Conservation (phyloP, 1,284 basidiomycete species). For the Exobasidium rhododendri region DNA sequence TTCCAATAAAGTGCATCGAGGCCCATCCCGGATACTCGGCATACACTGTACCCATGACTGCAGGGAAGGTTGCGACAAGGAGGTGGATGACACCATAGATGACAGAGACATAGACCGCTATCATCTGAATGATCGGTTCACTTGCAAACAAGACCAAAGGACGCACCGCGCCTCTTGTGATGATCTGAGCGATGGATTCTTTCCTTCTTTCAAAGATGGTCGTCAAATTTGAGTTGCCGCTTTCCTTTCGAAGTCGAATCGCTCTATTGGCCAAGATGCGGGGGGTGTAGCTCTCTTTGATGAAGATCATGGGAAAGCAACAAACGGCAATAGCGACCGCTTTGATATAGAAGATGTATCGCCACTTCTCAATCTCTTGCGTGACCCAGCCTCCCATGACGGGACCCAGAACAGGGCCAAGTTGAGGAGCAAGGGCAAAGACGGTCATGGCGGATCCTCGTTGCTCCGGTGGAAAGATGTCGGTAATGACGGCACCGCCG, state of each 20-base stretch:
- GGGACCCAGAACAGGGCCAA: conserved; percentile 13
- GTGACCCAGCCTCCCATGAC: conserved; percentile 12
- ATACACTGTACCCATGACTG: conserved; percentile 13
- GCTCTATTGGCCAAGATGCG: conserved; percentile 8
- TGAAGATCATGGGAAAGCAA: neutral
- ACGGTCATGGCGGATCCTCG: conserved; percentile 14
- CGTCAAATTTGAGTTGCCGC: neutral
- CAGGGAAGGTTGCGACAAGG: conserved; percentile 10
- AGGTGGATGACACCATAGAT: conserved; percentile 14
- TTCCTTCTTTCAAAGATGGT: conserved; percentile 9
- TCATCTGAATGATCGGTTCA: conserved; percentile 6
- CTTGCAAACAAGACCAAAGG: conserved; percentile 7
- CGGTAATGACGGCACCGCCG: conserved; percentile 11
- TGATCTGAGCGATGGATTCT: neutral
- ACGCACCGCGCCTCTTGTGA: conserved; percentile 2
- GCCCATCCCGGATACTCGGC: conserved; percentile 8
- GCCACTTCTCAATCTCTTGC: neutral
- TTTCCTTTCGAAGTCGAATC: neutral
- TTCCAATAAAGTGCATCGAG: conserved; percentile 13
- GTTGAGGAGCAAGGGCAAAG: conserved; percentile 14
- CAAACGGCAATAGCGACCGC: neutral
- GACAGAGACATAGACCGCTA: neutral
- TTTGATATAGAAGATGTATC: conserved; percentile 2
- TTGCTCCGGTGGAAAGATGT: conserved; percentile 8
- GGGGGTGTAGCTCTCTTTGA: conserved; percentile 12